These are phyloP conservation scores for Schwanniomyces yamadae DNA, from an alignment of 805 yeast species.

Conservation along the genomic window DNA sequence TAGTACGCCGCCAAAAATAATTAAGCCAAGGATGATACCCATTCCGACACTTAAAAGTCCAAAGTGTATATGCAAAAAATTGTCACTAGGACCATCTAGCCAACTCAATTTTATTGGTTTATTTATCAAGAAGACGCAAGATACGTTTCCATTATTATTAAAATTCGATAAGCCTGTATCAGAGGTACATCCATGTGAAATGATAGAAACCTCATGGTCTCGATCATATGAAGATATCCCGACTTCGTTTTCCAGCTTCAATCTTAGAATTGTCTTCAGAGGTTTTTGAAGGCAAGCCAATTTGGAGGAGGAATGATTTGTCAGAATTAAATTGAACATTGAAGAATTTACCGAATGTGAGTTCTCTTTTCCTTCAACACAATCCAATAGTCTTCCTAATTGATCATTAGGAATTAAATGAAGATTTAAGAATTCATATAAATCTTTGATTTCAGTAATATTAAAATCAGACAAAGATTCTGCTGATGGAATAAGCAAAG, in stretches of 20 bases:
- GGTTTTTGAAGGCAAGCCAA: slow-evolving; percentile 31
- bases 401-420: slow-evolving; percentile 69
- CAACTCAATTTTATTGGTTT: slow-evolving; percentile 65
- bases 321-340: slow-evolving; percentile 41
- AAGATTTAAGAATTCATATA: slow-evolving; percentile 57
- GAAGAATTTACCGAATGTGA: slow-evolving; percentile 3
- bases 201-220: slow-evolving; percentile 54
- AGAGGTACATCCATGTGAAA: slow-evolving; percentile 59
- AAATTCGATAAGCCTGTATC: slow-evolving; percentile 20
- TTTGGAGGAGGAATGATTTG: slow-evolving; percentile 43
- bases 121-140: slow-evolving; percentile 66
- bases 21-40: slow-evolving; percentile 63
- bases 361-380: slow-evolving; percentile 32
- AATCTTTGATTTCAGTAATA: slow-evolving; percentile 41
- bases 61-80: slow-evolving; percentile 53
- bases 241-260: slow-evolving; percentile 24
- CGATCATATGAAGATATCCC: slow-evolving; percentile 35
- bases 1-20: slow-evolving; percentile 31
- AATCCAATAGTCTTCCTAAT: slow-evolving; percentile 43
- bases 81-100: slow-evolving; percentile 47
- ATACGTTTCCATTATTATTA: slow-evolving; percentile 19
- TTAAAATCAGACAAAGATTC: slow-evolving; percentile 54
- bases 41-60: slow-evolving; percentile 68
- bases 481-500: slow-evolving; percentile 72
- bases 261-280: slow-evolving; percentile 32